A percentile compares a stretch with the other conserved stretches of the same genome.
These are phyloP conservation scores for Sclerotinia minor DNA, from an alignment of 2,329 filamentous ascomycete genomes.

Conservation along the genomic window DNA sequence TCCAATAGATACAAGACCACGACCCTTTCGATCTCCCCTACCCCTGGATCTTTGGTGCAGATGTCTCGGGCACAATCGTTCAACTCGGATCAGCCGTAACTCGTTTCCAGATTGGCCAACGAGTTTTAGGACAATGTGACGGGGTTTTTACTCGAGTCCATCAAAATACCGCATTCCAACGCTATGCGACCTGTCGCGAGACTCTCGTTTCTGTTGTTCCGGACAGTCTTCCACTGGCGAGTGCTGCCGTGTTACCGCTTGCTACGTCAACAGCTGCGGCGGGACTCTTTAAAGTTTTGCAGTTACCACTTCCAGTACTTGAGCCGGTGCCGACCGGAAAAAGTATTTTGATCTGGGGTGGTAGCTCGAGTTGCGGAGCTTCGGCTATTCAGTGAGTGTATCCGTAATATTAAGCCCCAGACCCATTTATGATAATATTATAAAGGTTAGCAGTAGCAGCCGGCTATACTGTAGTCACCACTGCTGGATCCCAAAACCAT, in stretches of 20 bases:
- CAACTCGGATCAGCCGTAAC: conserved; percentile 48
- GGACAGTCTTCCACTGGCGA: conserved; percentile 39
- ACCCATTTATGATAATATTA: not conserved
- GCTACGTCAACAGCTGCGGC: conserved; percentile 41
- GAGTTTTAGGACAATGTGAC: conserved; percentile 37
- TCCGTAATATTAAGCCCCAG: not conserved
- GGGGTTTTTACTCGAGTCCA: conserved; percentile 31
- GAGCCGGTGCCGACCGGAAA: conserved; percentile 28
- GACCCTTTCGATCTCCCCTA: conserved; percentile 27
- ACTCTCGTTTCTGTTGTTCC: conserved; percentile 36
- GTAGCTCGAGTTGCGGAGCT: conserved; percentile 31
- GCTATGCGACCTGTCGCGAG: conserved; percentile 37
- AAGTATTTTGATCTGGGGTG: conserved; percentile 36
- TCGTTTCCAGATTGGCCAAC: conserved; percentile 44
- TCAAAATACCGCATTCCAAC: conserved; percentile 41
- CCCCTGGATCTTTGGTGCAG: conserved; percentile 36
- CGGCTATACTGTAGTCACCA: conserved; percentile 47
- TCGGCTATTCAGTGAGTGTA: conserved; percentile 30
- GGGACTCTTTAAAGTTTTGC: conserved; percentile 38
- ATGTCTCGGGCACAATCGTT: conserved; percentile 37
- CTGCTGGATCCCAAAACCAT: conserved; percentile 48
- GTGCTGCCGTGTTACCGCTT: conserved; percentile 43
- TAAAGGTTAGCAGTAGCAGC: conserved; percentile 33
- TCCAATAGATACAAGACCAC: conserved; percentile 29
- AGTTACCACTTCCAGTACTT: conserved; percentile 28